Evolutionary conservation across 345 rosid genomes (phyloP).

Genomic region (Brassica juncea): DNA sequence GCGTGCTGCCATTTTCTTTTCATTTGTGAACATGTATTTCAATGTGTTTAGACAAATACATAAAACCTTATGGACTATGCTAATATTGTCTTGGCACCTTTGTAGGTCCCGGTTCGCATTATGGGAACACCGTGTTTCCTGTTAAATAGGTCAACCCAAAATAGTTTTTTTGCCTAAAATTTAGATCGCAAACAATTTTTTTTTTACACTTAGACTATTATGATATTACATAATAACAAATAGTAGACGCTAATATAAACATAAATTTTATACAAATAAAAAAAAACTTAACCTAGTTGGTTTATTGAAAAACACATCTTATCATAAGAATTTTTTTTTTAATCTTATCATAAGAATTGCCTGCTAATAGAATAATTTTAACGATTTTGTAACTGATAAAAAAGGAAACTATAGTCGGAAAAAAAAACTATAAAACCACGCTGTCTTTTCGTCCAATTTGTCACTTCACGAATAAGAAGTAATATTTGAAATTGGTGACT

Average conservation of each 20-base stretch:
- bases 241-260: background rate
- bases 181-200: background rate
- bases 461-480: background rate
- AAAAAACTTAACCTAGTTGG: background rate
- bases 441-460: background rate
- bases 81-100: background rate
- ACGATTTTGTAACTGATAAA: background rate
- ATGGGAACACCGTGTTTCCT: constrained; percentile 16
- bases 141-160: constrained; percentile 18
- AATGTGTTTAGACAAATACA: constrained; percentile 17
- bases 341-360: background rate
- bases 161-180: background rate
- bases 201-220: too few species aligned
- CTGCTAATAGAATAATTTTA: background rate
- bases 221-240: background rate
- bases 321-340: background rate
- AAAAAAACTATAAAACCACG: background rate
- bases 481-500: constrained; percentile 7
- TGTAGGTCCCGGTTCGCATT: constrained; percentile 35
- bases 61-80: background rate
- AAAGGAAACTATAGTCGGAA: background rate
- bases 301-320: background rate
- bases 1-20: constrained; percentile 15
- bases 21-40: constrained; percentile 19
- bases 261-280: background rate